Conservation (phyloP, 768 basidiomycete genomes). For the Pisolithus orientalis region DNA sequence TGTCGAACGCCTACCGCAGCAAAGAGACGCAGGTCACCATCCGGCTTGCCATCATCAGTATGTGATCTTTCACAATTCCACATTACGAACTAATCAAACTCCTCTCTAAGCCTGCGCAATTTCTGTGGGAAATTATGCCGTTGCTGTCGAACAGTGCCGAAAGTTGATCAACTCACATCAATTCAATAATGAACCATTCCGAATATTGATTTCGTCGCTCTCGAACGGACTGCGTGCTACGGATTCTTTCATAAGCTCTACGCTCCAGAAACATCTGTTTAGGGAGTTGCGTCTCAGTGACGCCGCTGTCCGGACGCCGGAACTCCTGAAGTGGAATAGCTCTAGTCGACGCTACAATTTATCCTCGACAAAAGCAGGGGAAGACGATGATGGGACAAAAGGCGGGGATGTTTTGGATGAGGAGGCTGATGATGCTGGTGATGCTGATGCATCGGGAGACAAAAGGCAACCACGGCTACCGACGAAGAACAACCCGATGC, state of each 20-base stretch:
- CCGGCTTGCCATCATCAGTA: conserved; percentile 72
- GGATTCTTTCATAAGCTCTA: conserved; percentile 70
- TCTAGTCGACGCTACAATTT: conserved; percentile 52
- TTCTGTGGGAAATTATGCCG: conserved; percentile 43
- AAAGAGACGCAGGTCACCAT: conserved; percentile 62
- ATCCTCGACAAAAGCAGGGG: conserved; percentile 19
- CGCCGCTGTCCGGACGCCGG: conserved; percentile 56
- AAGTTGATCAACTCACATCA: conserved; percentile 72
- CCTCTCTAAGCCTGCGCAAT: conserved; percentile 63
- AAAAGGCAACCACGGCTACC: conserved; percentile 40
- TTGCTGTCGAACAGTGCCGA: conserved; percentile 69
- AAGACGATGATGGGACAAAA: conserved; percentile 15
- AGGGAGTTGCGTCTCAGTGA: conserved; percentile 73
- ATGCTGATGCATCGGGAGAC: conserved; percentile 14
- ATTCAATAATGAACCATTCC: conserved; percentile 81
- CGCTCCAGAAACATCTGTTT: conserved; percentile 78
- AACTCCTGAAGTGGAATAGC: conserved; percentile 55
- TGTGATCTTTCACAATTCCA: background rate
- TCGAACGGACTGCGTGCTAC: conserved; percentile 65
- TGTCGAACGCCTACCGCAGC: conserved; percentile 68
- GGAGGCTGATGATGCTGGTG: conserved; percentile 28
- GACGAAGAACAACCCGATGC: conserved; percentile 64
- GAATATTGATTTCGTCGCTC: conserved; percentile 68
- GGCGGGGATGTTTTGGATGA: conserved; percentile 21
- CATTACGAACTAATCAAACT: background rate